Percentiles rank a stretch among this genome's conserved stretches.
Evolutionary conservation across 495 filamentous ascomycete species (phyloP).

Genomic region (Annulohypoxylon stygium): DNA sequence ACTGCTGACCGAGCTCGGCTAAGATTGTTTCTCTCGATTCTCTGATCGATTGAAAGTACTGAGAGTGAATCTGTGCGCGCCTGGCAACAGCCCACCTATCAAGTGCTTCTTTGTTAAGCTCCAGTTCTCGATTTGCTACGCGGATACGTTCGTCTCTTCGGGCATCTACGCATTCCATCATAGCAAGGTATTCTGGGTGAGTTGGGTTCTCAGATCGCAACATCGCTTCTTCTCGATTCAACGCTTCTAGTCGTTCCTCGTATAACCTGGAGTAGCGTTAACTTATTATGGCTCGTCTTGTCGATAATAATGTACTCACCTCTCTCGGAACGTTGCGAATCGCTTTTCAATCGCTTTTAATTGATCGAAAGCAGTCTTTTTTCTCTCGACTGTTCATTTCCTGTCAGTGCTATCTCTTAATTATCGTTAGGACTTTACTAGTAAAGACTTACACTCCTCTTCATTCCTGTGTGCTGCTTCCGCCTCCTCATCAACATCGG

Average conservation of each 20-base stretch:
- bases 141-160: slow-evolving; percentile 83
- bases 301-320: slow-evolving; percentile 65
- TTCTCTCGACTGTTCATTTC: slow-evolving; percentile 73
- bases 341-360: slow-evolving; percentile 82
- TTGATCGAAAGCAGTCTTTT: slow-evolving; percentile 84
- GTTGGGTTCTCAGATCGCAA: slow-evolving; percentile 78
- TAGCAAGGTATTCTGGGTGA: slow-evolving; percentile 89
- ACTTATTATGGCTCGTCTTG: slow-evolving; percentile 27
- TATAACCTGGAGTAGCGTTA: slow-evolving; percentile 71
- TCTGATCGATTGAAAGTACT: slow-evolving; percentile 86
- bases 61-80: slow-evolving; percentile 83
- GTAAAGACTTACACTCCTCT: slow-evolving; percentile 78
- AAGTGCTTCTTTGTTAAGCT: slow-evolving; percentile 78
- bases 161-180: slow-evolving; percentile 85
- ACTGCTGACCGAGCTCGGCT: slow-evolving; percentile 82
- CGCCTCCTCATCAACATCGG: slow-evolving; percentile 65
- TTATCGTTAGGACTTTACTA: slow-evolving; percentile 1
- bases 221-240: slow-evolving; percentile 87
- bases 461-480: slow-evolving; percentile 70
- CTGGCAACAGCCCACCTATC: slow-evolving; percentile 81
- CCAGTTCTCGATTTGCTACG: slow-evolving; percentile 75
- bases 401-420: slow-evolving; percentile 55
- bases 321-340: slow-evolving; percentile 86
- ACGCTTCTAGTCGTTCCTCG: slow-evolving; percentile 83
- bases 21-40: slow-evolving; percentile 85